Evolutionary conservation across 805 yeast genomes (phyloP).

Genomic region (Saccharomycopsis capsularis): DNA sequence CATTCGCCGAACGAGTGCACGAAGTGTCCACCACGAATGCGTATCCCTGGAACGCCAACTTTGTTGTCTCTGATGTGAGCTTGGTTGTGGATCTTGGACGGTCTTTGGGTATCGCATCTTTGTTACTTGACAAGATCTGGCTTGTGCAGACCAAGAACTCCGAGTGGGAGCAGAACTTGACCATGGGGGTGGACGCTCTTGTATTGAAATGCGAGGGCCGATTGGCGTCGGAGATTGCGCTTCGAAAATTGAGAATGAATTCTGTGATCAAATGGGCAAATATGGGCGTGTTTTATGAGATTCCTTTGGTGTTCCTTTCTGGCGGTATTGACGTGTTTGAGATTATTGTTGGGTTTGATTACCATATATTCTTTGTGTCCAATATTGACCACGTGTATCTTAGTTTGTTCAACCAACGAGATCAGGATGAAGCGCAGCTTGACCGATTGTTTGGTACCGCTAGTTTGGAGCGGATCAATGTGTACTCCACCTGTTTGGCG

Average conservation of each 20-base stretch:
- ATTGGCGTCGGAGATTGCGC: conserved; percentile 59
- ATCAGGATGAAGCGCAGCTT: conserved; percentile 35
- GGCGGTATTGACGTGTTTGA: conserved; percentile 50
- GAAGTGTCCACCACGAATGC: conserved; percentile 57
- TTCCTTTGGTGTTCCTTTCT: conserved; percentile 64
- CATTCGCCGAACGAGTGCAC: conserved; percentile 41
- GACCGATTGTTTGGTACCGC: conserved; percentile 55
- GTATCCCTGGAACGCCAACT: conserved; percentile 66
- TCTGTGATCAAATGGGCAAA: conserved; percentile 69
- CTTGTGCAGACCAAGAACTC: conserved; percentile 57
- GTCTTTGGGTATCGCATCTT: conserved; percentile 60
- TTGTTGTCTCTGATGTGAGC: conserved; percentile 45
- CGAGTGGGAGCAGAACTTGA: conserved; percentile 65
- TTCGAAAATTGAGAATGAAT: conserved; percentile 45
- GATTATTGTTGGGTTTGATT: conserved; percentile 68
- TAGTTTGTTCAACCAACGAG: conserved; percentile 64
- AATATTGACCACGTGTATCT: conserved; percentile 41
- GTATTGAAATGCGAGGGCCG: conserved; percentile 63
- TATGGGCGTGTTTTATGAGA: conserved; percentile 35
- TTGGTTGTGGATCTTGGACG: conserved; percentile 75
- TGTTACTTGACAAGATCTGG: conserved; percentile 59
- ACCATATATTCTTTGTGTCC: conserved; percentile 72
- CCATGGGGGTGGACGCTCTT: conserved; percentile 50
- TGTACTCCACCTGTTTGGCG: conserved; percentile 75
- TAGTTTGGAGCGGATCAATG: conserved; percentile 44